phyloP scores from a whole-genome alignment of 2,329 filamentous ascomycete genomes.

The Cladosporium sp. region DNA sequence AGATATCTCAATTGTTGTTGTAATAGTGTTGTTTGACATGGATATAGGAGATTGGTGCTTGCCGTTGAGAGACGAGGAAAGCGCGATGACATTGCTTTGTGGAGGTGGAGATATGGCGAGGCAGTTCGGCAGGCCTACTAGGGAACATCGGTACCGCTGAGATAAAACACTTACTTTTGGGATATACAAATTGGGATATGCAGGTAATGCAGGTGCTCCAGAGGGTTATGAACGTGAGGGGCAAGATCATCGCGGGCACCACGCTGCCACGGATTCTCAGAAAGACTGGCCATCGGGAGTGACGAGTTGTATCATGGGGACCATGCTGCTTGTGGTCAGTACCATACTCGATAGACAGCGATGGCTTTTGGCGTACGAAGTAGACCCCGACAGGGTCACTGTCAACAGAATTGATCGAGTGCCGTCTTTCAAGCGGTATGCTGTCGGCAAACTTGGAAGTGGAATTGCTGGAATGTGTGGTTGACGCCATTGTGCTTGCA shows the following conservation, averaged over 20 bases:
- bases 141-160: not conserved
- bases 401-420: not conserved
- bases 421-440: not conserved
- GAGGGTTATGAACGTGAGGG: slow-evolving; percentile 60
- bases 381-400: not conserved
- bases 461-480: not conserved
- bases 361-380: not conserved
- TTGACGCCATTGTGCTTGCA: not conserved
- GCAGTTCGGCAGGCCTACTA: no score
- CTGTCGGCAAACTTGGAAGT: not conserved
- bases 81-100: not conserved
- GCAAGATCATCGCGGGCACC: slow-evolving; percentile 72
- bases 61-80: not conserved
- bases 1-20: not conserved
- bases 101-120: not conserved
- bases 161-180: not conserved
- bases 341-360: not conserved
- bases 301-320: slow-evolving; percentile 69
- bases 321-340: slow-evolving; percentile 39
- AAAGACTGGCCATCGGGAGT: slow-evolving; percentile 77
- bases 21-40: no score
- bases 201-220: slow-evolving; percentile 69
- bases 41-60: no score
- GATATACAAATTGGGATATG: slow-evolving; percentile 50
- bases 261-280: slow-evolving; percentile 76